Evolutionary conservation across 1,284 basidiomycete species (phyloP).

Genomic region (Puccinia hordei): DNA sequence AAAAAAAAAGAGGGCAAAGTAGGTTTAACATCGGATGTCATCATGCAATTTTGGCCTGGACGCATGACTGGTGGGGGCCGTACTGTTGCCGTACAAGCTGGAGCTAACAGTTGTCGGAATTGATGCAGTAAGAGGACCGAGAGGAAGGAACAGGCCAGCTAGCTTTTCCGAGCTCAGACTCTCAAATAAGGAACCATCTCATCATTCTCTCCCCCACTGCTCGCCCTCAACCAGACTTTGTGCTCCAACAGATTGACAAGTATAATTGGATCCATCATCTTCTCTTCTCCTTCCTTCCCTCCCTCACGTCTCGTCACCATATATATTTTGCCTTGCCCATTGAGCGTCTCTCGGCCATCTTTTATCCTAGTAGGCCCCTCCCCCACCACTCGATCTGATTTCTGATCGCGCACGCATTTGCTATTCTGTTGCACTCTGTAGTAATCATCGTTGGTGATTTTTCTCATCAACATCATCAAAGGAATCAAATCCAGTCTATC

Average conservation of each 20-base stretch:
- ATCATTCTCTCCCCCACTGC: neutral
- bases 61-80: neutral
- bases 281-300: neutral
- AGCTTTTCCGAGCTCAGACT: neutral
- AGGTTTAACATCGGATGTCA: neutral
- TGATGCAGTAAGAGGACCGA: too few relatives aligned
- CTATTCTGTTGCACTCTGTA: slow-evolving; percentile 40
- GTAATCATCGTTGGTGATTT: slow-evolving; percentile 11
- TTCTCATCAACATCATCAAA: slow-evolving; percentile 26
- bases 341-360: neutral
- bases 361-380: neutral
- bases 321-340: neutral
- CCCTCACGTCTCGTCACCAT: slow-evolving; percentile 5
- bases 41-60: slow-evolving; percentile 1
- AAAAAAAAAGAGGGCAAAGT: neutral
- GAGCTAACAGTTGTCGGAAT: too few relatives aligned
- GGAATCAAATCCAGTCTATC: slow-evolving; percentile 24
- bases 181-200: slow-evolving; percentile 15
- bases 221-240: neutral
- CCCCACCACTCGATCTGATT: slow-evolving; percentile 1
- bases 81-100: too few relatives aligned
- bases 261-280: neutral
- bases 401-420: slow-evolving; percentile 31
- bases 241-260: neutral
- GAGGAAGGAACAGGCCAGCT: neutral